A percentile compares a stretch with the other conserved stretches of the same genome.
Evolutionary conservation across 2,329 filamentous ascomycete genomes (phyloP).

Genomic region (Graphilbum fragrans): DNA sequence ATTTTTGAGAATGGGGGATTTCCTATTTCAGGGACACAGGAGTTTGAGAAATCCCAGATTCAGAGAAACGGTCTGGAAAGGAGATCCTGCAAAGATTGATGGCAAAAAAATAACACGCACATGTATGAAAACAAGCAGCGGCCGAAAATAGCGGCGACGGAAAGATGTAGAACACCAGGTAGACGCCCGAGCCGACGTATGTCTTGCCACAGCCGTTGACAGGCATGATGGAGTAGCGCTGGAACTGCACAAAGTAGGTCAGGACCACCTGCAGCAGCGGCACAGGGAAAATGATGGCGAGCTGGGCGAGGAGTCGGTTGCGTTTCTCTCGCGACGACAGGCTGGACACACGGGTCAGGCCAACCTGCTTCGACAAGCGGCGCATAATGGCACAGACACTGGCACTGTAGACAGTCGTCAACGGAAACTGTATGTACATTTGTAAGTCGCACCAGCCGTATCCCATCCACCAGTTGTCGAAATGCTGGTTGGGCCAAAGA

Average conservation of each 20-base stretch:
- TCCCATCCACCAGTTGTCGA: conserved; percentile 37
- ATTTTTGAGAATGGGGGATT: neutral
- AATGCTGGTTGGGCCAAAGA: conserved; percentile 41
- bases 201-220: conserved; percentile 35
- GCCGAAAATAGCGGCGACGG: conserved; percentile 31
- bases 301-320: conserved; percentile 31
- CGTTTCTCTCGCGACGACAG: conserved; percentile 28
- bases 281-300: conserved; percentile 41
- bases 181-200: conserved; percentile 33
- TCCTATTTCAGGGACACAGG: too few relatives aligned
- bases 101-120: conserved; percentile 2
- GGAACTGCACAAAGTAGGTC: conserved; percentile 32
- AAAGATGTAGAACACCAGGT: conserved; percentile 33
- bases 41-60: neutral
- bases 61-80: neutral
- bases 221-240: conserved; percentile 37
- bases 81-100: neutral
- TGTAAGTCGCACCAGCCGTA: conserved; percentile 41
- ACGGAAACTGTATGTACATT: conserved; percentile 20
- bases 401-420: conserved; percentile 33
- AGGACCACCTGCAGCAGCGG: conserved; percentile 36
- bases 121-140: conserved; percentile 31
- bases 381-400: conserved; percentile 42
- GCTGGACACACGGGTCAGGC: conserved; percentile 26
- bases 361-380: conserved; percentile 38